These are phyloP conservation scores for Ophiostoma triangulosporum DNA, from an alignment of 2,329 filamentous ascomycete genomes.

Conservation along the genomic window DNA sequence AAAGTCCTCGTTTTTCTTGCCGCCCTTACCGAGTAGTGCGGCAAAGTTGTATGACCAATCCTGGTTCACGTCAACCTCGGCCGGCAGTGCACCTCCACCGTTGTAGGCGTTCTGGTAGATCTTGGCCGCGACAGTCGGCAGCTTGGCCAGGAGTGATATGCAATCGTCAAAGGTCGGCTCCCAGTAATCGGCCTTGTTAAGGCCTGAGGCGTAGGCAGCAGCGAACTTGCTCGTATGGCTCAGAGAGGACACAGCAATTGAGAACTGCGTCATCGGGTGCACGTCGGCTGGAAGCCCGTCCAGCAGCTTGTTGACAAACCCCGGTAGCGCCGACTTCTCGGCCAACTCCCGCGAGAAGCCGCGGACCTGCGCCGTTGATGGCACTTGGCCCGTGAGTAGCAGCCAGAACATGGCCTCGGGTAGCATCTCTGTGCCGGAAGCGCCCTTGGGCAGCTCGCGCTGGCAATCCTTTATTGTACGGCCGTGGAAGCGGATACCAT, in stretches of 20 bases:
- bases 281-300: constrained; percentile 79
- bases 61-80: constrained; percentile 65
- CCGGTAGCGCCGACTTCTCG: constrained; percentile 68
- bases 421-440: constrained; percentile 86
- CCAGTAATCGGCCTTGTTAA: constrained; percentile 97
- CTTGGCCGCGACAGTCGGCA: constrained; percentile 91
- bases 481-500: constrained; percentile 96
- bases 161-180: constrained; percentile 94
- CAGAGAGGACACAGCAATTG: constrained; percentile 87
- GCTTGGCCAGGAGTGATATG: constrained; percentile 87
- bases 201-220: constrained; percentile 77
- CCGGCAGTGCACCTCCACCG: constrained; percentile 58
- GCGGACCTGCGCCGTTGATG: constrained; percentile 69
- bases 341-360: constrained; percentile 75
- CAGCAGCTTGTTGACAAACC: constrained; percentile 75
- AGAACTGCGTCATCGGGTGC: constrained; percentile 97
- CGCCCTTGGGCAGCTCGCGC: constrained; percentile 82
- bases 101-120: constrained; percentile 90
- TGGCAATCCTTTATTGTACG: constrained; percentile 98
- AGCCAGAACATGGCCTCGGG: constrained; percentile 99
- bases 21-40: constrained; percentile 83
- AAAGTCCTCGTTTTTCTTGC: constrained; percentile 81
- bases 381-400: constrained; percentile 83
- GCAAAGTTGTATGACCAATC: constrained; percentile 99
- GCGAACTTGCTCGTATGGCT: constrained; percentile 92